Conservation (phyloP, 1,284 basidiomycete species). For the Butyriboletus appendiculatus region DNA sequence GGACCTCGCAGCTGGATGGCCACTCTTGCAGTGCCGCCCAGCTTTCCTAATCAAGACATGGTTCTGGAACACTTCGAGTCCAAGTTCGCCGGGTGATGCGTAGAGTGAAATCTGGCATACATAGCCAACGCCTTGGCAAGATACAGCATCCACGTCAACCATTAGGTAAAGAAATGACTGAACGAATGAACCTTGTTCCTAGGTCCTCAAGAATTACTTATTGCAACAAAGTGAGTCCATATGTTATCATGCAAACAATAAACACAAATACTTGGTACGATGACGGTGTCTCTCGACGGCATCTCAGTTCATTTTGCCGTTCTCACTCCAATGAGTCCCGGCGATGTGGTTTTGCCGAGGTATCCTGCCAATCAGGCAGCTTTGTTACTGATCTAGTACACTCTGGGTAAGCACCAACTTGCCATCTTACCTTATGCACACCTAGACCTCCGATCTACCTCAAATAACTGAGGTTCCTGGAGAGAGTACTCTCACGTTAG, state of each 20-base stretch:
- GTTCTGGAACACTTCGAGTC: slow-evolving; percentile 11
- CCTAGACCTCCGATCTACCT: neutral
- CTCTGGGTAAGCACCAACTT: slow-evolving; percentile 1
- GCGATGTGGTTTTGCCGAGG: slow-evolving; percentile 6
- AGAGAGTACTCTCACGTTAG: neutral
- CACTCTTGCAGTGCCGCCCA: slow-evolving; percentile 10
- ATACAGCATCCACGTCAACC: slow-evolving; percentile 27
- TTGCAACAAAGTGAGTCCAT: slow-evolving; percentile 15
- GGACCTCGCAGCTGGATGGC: slow-evolving; percentile 15
- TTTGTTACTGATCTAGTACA: slow-evolving; percentile 16
- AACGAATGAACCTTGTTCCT: slow-evolving; percentile 1
- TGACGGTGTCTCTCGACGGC: neutral
- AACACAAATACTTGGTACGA: neutral
- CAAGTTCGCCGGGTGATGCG: slow-evolving; percentile 1
- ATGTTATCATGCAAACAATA: neutral
- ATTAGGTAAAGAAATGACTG: slow-evolving; percentile 1
- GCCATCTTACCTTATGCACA: neutral
- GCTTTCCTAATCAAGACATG: slow-evolving; percentile 8
- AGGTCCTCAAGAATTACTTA: neutral
- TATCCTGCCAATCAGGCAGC: slow-evolving; percentile 13
- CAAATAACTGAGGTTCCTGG: neutral
- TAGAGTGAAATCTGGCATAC: neutral
- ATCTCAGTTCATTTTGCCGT: neutral
- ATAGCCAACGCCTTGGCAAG: neutral
- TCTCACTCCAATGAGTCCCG: neutral